Evolutionary conservation across 345 rosid species (phyloP).

Genomic region (Rubroshorea leprosula): DNA sequence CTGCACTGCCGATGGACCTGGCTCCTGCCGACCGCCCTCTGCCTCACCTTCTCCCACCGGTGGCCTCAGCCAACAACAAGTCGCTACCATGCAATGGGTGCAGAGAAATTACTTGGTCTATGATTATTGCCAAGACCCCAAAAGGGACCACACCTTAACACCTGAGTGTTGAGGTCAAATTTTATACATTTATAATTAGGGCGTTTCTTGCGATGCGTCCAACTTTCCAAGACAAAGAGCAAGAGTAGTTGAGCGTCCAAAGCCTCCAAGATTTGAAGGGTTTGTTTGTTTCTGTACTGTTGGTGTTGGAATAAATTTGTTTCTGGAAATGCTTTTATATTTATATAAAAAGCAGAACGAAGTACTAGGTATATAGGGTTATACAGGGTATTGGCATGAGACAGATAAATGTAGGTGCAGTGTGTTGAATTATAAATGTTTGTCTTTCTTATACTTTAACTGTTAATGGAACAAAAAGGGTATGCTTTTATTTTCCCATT

Average conservation of each 20-base stretch:
- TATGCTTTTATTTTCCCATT: too few species aligned
- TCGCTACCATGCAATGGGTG: constrained; percentile 58
- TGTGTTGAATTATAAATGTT: too few species aligned
- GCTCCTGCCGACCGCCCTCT: constrained; percentile 45
- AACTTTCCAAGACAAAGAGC: constrained; percentile 24
- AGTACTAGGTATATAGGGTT: too few species aligned
- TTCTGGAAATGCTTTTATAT: not conserved
- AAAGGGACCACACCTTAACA: constrained; percentile 61
- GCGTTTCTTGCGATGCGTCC: constrained; percentile 41
- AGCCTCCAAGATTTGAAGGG: constrained; percentile 22
- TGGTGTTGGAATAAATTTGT: constrained; percentile 1
- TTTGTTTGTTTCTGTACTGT: not conserved
- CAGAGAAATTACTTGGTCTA: constrained; percentile 69
- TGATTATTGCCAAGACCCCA: constrained; percentile 75
- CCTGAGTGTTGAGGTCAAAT: constrained; percentile 58
- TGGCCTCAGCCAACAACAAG: constrained; percentile 61
- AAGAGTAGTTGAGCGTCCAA: constrained; percentile 40
- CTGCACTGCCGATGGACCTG: constrained; percentile 33
- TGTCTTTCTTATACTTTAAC: too few species aligned
- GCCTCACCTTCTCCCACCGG: constrained; percentile 33
- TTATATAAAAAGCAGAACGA: too few species aligned
- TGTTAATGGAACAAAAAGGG: too few species aligned
- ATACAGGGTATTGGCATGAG: too few species aligned
- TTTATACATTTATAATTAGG: constrained; percentile 3
- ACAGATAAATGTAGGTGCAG: too few species aligned